Base-by-base conservation (phyloP, 2,329 filamentous ascomycete genomes). In the Xylariaceae sp. region DNA sequence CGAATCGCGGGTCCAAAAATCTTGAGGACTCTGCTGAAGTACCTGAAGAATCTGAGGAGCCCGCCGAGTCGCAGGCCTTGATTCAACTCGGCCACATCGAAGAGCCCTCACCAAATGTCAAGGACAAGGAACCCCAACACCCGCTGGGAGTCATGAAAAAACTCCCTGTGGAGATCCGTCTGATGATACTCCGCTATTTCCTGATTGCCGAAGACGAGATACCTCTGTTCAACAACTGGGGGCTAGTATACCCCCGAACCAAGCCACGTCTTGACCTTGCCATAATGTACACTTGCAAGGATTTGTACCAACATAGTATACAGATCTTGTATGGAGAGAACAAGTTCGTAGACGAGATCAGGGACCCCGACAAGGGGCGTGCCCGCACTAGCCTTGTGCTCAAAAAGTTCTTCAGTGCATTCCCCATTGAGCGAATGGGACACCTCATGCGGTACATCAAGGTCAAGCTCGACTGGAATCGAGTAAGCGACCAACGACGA, bases 271-370 rank as follows among this genome's bases (percentile, higher is more conserved):
- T 75, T 1, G 47, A 66, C 7, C 59, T 64, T 2, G 49, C 48
- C 0, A 66, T 79, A 35, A 57, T 79, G 20, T 42, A 49, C 3
- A 62, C 59, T 2, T 71, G 67, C 57, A 54, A 50, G 3, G 42
- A 47, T 2, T 51, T 73, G 22, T 64, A 64, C 23, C 6, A 37
- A 0, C 71, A 76, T 55, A 69, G 67, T 2, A 50, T 64, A 2
- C 54, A 54, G 2, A 56, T 77, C 4, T 62, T 79, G 1, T 79
- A 74, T 45, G 69, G 71, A 3, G 61, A 68, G 22, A 79, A 79
- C 40, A 63, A 41, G 0, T 79, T 79, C 47, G 50, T 63, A 2
- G 77, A 79, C 48, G 58, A 64, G 6, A 57, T 77, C 11, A 67
- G 74, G 1, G 72, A 77, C 47, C 56, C 57, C 1, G 3, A 16